phyloP scores from a whole-genome alignment of 495 filamentous ascomycete species.

The Pyrenula aspistea region DNA sequence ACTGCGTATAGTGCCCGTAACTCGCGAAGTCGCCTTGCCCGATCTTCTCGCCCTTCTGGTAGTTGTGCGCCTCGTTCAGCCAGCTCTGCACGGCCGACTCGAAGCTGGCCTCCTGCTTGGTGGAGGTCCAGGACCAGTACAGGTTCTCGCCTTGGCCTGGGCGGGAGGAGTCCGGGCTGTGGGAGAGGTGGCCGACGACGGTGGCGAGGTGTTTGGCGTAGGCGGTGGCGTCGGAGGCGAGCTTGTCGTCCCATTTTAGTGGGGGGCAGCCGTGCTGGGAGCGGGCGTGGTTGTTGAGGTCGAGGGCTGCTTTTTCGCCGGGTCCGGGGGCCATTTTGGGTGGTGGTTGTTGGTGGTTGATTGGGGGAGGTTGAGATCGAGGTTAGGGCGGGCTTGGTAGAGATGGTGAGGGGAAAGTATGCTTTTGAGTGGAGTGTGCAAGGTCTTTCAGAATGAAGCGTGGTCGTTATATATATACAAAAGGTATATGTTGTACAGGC shows the following conservation, averaged over 20 bases:
- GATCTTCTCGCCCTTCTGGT: constrained; percentile 25
- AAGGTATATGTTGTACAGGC: too few relatives aligned
- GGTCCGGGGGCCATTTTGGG: constrained; percentile 6
- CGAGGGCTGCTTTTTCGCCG: constrained; percentile 14
- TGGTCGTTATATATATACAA: too few relatives aligned
- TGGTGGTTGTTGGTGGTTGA: too few relatives aligned
- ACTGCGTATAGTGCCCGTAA: constrained; percentile 29
- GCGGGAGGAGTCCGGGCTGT: constrained; percentile 16
- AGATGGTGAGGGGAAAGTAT: too few relatives aligned
- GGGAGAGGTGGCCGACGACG: constrained; percentile 15
- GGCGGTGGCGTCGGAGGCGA: constrained; percentile 17
- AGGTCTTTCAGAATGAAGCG: too few relatives aligned
- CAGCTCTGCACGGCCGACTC: constrained; percentile 8
- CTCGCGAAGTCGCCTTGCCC: constrained; percentile 19
- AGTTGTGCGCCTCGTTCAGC: constrained; percentile 22
- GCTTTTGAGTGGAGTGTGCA: too few relatives aligned
- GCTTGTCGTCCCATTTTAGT: constrained; percentile 20
- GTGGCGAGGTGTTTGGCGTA: constrained; percentile 20
- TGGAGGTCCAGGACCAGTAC: constrained; percentile 9
- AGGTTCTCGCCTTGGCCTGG: constrained; percentile 28
- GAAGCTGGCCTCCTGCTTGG: constrained; percentile 3
- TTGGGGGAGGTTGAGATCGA: too few relatives aligned
- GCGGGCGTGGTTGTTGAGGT: constrained; percentile 17
- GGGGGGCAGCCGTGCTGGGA: constrained; percentile 6
- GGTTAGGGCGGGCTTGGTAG: too few relatives aligned